Percentiles rank a stretch among this genome's conserved stretches.
Evolutionary conservation across 306 rosid species (phyloP).

Genomic region (Inga laurina): DNA sequence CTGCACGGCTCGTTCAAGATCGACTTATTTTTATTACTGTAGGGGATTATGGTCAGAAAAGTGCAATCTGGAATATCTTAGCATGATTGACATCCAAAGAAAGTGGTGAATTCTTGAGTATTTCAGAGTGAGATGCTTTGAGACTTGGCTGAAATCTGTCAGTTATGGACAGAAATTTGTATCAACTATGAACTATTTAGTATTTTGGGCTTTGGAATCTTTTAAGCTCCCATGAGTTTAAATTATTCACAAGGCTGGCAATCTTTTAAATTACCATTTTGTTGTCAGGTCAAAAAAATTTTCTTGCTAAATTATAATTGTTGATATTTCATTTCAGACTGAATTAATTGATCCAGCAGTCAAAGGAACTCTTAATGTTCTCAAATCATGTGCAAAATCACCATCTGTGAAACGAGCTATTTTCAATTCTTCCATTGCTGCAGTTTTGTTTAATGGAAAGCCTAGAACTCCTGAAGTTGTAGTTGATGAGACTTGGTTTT

Average conservation of each 20-base stretch:
- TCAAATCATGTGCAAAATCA: neutral
- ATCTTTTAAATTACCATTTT: neutral
- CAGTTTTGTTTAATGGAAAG: neutral
- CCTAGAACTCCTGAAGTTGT: neutral
- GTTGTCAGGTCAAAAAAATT: neutral
- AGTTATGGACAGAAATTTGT: neutral
- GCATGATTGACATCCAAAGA: neutral
- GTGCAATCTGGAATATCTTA: neutral
- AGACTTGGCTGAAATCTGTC: neutral
- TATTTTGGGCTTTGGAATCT: neutral
- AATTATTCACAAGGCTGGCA: neutral
- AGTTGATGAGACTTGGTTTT: constrained; percentile 10
- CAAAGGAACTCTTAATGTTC: constrained; percentile 2
- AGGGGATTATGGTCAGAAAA: neutral
- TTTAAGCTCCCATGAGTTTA: neutral
- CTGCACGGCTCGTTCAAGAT: neutral
- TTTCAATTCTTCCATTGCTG: neutral
- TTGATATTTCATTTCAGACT: neutral
- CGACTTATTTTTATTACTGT: neutral
- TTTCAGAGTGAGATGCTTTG: neutral
- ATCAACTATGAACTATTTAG: neutral
- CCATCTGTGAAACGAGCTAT: neutral
- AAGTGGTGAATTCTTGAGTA: neutral
- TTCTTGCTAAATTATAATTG: neutral
- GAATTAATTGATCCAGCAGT: constrained; percentile 6